Percentiles rank a stretch among this genome's conserved stretches.
These are phyloP conservation scores for Larix sibirica DNA, from an alignment of 83 land plant genomes.

Conservation along the genomic window DNA sequence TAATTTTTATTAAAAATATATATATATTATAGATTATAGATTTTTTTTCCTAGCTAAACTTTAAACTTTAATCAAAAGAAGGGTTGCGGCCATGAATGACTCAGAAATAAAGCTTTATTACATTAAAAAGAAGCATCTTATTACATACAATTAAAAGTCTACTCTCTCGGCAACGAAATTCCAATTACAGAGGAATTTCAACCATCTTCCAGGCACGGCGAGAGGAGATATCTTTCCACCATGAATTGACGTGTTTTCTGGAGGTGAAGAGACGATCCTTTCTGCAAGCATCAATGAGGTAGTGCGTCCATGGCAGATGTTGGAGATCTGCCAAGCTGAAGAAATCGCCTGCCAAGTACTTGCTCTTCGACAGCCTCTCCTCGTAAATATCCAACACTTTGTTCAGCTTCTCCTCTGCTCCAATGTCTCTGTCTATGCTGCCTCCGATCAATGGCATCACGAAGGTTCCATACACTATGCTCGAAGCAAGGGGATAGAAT, in stretches of 20 bases:
- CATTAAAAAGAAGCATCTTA: too few relatives aligned
- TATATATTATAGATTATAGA: too few relatives aligned
- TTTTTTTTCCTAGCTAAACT: too few relatives aligned
- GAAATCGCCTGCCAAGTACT: conserved; percentile 58
- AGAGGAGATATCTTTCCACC: conserved; percentile 45
- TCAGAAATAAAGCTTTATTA: too few relatives aligned
- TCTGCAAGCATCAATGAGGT: conserved; percentile 26
- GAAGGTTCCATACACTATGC: conserved; percentile 25
- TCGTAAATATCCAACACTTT: conserved; percentile 66
- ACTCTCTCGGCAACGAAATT: too few relatives aligned
- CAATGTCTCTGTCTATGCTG: conserved; percentile 20
- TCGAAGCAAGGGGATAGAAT: conserved; percentile 24
- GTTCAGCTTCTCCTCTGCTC: conserved; percentile 32
- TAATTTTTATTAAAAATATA: too few relatives aligned
- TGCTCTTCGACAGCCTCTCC: conserved; percentile 38
- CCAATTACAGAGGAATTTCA: too few relatives aligned
- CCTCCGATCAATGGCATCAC: conserved; percentile 14
- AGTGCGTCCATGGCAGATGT: conserved; percentile 40
- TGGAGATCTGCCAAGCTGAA: conserved; percentile 59
- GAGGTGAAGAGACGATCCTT: conserved; percentile 22
- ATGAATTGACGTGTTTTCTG: conserved; percentile 36
- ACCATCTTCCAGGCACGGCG: conserved; percentile 37
- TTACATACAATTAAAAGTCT: too few relatives aligned
- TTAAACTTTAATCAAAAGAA: too few relatives aligned
- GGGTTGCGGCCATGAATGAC: too few relatives aligned